Evolutionary conservation across 1,284 basidiomycete genomes (phyloP).

Genomic region (Leccinum variabile): DNA sequence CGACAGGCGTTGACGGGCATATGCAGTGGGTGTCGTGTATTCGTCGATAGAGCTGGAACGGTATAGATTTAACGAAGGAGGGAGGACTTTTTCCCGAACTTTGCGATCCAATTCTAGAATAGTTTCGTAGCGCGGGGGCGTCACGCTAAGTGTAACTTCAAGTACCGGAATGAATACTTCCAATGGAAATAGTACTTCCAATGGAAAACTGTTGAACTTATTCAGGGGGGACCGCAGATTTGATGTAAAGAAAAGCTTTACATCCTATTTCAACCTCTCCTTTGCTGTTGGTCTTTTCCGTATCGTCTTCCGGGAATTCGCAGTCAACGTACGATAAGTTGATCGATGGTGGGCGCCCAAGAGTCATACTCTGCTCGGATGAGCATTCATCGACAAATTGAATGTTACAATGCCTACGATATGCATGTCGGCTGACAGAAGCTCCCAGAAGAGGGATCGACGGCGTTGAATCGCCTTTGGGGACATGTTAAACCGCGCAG

Average conservation of each 20-base stretch:
- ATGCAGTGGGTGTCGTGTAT: conserved; percentile 48
- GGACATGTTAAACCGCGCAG: conserved; percentile 56
- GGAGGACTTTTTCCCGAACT: conserved; percentile 53
- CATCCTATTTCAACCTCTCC: conserved; percentile 50
- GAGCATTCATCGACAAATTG: conserved; percentile 5
- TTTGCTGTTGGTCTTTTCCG: conserved; percentile 45
- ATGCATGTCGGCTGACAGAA: conserved; percentile 50
- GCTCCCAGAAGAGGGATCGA: conserved; percentile 59
- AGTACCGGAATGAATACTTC: conserved; percentile 52
- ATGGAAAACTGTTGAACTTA: conserved; percentile 27
- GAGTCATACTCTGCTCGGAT: conserved; percentile 44
- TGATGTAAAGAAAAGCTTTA: conserved; percentile 31
- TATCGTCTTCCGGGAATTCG: conserved; percentile 54
- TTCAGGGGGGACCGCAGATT: conserved; percentile 14
- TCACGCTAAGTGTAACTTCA: conserved; percentile 51
- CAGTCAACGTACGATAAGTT: conserved; percentile 57
- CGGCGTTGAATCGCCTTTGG: conserved; percentile 54
- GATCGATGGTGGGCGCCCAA: conserved; percentile 57
- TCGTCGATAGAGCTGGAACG: conserved; percentile 45
- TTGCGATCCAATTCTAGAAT: conserved; percentile 59
- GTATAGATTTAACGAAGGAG: conserved; percentile 52
- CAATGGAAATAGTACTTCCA: conserved; percentile 36
- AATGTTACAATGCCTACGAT: conserved; percentile 37
- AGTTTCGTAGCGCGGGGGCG: conserved; percentile 51
- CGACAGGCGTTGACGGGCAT: conserved; percentile 37